Percentiles rank a stretch among this genome's conserved stretches.
Conservation (phyloP, 768 basidiomycete genomes). For the Filobasidium wieringae region DNA sequence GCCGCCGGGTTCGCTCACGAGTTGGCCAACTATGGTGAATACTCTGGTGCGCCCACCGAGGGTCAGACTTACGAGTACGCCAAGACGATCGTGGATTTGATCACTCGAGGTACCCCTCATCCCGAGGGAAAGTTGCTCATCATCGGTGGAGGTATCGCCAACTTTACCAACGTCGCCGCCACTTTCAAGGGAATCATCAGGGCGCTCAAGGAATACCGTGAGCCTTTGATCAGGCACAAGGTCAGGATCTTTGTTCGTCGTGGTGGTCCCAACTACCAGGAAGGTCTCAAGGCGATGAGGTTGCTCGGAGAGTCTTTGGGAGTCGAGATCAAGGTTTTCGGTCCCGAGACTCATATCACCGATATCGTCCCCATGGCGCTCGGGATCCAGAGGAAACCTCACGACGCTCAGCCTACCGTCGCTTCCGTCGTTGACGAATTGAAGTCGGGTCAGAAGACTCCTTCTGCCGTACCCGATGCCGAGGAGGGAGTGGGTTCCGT, state of each 20-base stretch:
- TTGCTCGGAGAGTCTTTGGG: constrained; percentile 90
- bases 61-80: constrained; percentile 99
- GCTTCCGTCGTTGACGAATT: constrained; percentile 36
- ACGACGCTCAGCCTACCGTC: constrained; percentile 37
- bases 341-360: constrained; percentile 97
- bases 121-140: constrained; percentile 91
- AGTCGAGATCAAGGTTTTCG: constrained; percentile 91
- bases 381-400: constrained; percentile 54
- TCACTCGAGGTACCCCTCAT: constrained; percentile 74
- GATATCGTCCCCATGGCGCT: constrained; percentile 98
- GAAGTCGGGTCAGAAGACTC: constrained; percentile 16
- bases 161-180: constrained; percentile 98
- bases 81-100: constrained; percentile 93
- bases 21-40: constrained; percentile 98
- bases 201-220: constrained; percentile 85
- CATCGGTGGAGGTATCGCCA: constrained; percentile 99
- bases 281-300: constrained; percentile 95
- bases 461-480: constrained; percentile 7
- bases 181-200: constrained; percentile 99
- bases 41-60: constrained; percentile 94
- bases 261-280: constrained; percentile 99
- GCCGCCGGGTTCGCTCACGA: constrained; percentile 94
- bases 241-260: constrained; percentile 96
- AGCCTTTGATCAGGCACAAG: constrained; percentile 63
- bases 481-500: constrained; percentile 52